Percentiles rank a stretch among this genome's conserved stretches.
phyloP scores from a whole-genome alignment of 1,284 basidiomycete genomes.

The Ceratobasidium sp. region DNA sequence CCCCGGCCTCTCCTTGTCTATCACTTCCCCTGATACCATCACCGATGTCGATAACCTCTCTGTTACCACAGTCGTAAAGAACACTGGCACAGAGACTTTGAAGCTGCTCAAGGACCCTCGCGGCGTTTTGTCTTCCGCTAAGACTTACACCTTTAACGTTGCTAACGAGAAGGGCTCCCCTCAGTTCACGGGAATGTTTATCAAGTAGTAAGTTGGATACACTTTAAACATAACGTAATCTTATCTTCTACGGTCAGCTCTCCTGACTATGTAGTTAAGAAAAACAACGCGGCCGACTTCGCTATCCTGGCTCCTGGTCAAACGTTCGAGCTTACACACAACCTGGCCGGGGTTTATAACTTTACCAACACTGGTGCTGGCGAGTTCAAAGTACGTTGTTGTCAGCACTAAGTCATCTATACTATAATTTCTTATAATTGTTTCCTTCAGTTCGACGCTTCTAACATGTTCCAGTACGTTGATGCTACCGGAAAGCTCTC shows the following conservation, averaged over 20 bases:
- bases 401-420: not conserved
- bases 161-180: slow-evolving; percentile 26
- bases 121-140: slow-evolving; percentile 56
- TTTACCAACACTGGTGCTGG: slow-evolving; percentile 45
- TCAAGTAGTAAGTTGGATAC: slow-evolving; percentile 37
- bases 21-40: slow-evolving; percentile 57
- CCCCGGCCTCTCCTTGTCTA: slow-evolving; percentile 7
- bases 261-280: slow-evolving; percentile 26
- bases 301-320: slow-evolving; percentile 46
- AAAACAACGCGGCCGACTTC: slow-evolving; percentile 29
- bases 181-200: slow-evolving; percentile 30
- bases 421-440: no score
- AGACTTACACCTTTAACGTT: slow-evolving; percentile 60
- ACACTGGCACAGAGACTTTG: slow-evolving; percentile 41
- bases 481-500: slow-evolving; percentile 37
- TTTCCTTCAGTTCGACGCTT: slow-evolving; percentile 39
- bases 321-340: slow-evolving; percentile 44
- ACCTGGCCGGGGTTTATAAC: slow-evolving; percentile 48
- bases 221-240: no score
- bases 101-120: slow-evolving; percentile 42
- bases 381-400: slow-evolving; percentile 18
- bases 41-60: slow-evolving; percentile 41
- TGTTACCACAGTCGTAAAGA: slow-evolving; percentile 34
- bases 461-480: slow-evolving; percentile 43
- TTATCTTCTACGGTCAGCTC: no score